Evolutionary conservation across 768 basidiomycete genomes (phyloP).

Genomic region (Amanita muscaria): DNA sequence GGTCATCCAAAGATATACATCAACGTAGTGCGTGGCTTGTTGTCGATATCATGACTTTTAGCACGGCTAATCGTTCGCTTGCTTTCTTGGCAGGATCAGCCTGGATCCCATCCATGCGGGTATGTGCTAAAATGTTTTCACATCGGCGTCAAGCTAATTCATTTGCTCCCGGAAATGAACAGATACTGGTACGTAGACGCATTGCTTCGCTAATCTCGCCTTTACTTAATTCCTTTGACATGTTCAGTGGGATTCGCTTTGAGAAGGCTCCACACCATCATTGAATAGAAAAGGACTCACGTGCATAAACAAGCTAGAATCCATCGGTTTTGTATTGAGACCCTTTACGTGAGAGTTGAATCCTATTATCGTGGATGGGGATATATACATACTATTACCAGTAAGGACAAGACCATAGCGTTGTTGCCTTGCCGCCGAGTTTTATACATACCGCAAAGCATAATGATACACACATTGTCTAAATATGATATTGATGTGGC

Average conservation of each 20-base stretch:
- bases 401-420: constrained; percentile 11
- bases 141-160: constrained; percentile 1
- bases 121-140: constrained; percentile 34
- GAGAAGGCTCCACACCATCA: constrained; percentile 80
- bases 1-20: constrained; percentile 97
- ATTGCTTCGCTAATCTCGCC: not conserved
- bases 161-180: not conserved
- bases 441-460: constrained; percentile 22
- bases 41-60: constrained; percentile 1
- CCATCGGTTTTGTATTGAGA: not conserved
- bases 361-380: not conserved
- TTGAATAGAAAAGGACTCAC: constrained; percentile 18
- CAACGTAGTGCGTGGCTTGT: constrained; percentile 62
- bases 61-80: constrained; percentile 10
- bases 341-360: not conserved
- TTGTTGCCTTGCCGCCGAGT: constrained; percentile 11
- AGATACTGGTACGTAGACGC: constrained; percentile 29
- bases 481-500: constrained; percentile 27
- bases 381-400: not conserved
- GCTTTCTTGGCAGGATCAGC: constrained; percentile 57
- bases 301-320: constrained; percentile 6
- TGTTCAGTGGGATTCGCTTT: constrained; percentile 74
- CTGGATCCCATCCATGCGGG: constrained; percentile 85
- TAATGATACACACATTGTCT: constrained; percentile 54
- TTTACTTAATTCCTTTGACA: constrained; percentile 4